A percentile compares a stretch with the other conserved stretches of the same genome.
phyloP scores from a whole-genome alignment of 352 stramenopile genomes.

The Pythium myriotylum region DNA sequence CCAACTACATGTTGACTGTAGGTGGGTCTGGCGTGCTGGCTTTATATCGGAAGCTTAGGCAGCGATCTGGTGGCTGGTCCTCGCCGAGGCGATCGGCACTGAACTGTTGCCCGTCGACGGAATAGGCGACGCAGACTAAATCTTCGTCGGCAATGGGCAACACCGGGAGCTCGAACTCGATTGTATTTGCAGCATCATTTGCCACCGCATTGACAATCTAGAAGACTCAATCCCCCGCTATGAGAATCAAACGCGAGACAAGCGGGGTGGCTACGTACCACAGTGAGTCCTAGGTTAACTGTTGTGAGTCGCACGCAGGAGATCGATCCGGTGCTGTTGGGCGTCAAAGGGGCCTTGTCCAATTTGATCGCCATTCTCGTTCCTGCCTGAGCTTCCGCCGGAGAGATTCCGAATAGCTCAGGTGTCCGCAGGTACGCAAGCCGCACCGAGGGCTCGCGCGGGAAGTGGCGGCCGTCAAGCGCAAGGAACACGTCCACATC shows the following conservation, averaged over 20 bases:
- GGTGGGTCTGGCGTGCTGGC: too few species aligned
- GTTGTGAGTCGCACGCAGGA: conserved; percentile 30
- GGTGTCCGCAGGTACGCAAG: too few species aligned
- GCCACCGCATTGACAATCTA: conserved; percentile 16
- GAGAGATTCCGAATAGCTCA: too few species aligned
- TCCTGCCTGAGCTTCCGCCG: conserved; percentile 25
- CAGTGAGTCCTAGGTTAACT: conserved; percentile 21
- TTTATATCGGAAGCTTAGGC: too few species aligned
- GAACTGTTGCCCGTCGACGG: conserved; percentile 30
- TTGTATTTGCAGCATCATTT: conserved; percentile 6
- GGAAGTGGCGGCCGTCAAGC: conserved; percentile 51
- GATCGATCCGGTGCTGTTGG: conserved; percentile 2
- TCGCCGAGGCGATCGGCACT: not conserved
- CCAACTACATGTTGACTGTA: too few species aligned
- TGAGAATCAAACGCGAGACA: not conserved
- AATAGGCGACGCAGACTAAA: conserved; percentile 17
- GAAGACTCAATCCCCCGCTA: too few species aligned
- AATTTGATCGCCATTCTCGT: conserved; percentile 26
- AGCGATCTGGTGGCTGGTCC: not conserved
- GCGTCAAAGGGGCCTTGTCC: conserved; percentile 18
- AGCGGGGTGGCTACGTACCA: conserved; percentile 14
- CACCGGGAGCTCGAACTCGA: conserved; percentile 24
- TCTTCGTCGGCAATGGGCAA: conserved; percentile 18
- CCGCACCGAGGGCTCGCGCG: conserved; percentile 32
- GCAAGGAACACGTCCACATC: conserved; percentile 57